Conservation (phyloP, 2,329 filamentous ascomycete genomes). For the Magnaporthiopsis incrustans region DNA sequence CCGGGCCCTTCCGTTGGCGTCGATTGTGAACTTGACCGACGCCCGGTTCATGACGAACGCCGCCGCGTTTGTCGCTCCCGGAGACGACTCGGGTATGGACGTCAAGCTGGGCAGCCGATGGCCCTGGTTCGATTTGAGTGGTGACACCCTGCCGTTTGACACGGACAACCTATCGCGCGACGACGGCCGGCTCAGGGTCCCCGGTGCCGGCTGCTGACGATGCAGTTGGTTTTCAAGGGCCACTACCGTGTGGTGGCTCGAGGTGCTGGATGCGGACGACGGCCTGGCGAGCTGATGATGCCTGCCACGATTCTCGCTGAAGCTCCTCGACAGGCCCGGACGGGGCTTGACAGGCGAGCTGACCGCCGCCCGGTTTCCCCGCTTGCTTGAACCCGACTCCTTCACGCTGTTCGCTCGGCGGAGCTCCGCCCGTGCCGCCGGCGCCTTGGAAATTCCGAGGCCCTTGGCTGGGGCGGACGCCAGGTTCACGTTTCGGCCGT, state of each 20-base stretch:
- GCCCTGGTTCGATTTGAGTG: constrained; percentile 41
- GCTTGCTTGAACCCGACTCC: constrained; percentile 44
- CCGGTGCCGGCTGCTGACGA: constrained; percentile 9
- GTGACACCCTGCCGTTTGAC: constrained; percentile 39
- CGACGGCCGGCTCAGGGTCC: constrained; percentile 22
- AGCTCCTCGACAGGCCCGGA: constrained; percentile 44
- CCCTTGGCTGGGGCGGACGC: constrained; percentile 12
- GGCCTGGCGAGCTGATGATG: constrained; percentile 32
- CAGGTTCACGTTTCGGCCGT: not conserved
- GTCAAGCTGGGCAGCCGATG: constrained; percentile 42
- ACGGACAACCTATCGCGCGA: constrained; percentile 27
- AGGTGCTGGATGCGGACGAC: constrained; percentile 14
- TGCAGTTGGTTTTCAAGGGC: not conserved
- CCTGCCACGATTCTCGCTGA: constrained; percentile 45
- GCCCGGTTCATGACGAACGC: constrained; percentile 34
- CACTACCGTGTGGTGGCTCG: not conserved
- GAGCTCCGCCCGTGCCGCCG: constrained; percentile 25
- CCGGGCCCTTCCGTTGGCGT: constrained; percentile 50
- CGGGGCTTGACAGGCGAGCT: constrained; percentile 17
- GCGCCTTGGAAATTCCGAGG: constrained; percentile 19
- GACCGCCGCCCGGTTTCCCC: constrained; percentile 24
- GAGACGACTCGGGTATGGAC: constrained; percentile 47
- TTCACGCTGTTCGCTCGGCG: constrained; percentile 38
- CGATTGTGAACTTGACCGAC: constrained; percentile 56
- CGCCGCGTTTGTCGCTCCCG: constrained; percentile 11